These are phyloP conservation scores for Plectosphaerella plurivora DNA, from an alignment of 2,329 filamentous ascomycete species.

Conservation along the genomic window DNA sequence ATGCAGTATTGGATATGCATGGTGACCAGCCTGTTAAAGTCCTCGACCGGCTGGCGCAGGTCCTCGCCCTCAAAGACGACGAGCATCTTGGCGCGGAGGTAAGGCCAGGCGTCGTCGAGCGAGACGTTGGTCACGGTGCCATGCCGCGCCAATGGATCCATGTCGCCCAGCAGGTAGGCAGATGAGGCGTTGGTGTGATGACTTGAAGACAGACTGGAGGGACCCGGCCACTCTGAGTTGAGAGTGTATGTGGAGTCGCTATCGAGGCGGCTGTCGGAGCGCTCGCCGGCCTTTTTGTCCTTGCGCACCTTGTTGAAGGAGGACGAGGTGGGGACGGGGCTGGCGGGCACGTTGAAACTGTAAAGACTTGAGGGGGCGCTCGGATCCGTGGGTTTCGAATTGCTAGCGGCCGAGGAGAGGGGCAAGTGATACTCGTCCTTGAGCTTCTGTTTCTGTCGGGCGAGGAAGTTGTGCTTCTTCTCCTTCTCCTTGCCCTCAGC, in stretches of 20 bases:
- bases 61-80: slow-evolving; percentile 80
- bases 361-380: slow-evolving; percentile 72
- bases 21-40: slow-evolving; percentile 75
- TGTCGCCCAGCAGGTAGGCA: slow-evolving; percentile 43
- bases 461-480: slow-evolving; percentile 76
- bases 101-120: slow-evolving; percentile 76
- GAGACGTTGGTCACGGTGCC: slow-evolving; percentile 59
- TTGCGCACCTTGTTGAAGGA: slow-evolving; percentile 80
- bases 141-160: not conserved
- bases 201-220: slow-evolving; percentile 31
- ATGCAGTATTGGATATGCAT: slow-evolving; percentile 76
- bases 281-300: slow-evolving; percentile 72
- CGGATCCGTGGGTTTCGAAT: slow-evolving; percentile 71
- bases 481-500: slow-evolving; percentile 63
- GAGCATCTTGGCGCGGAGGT: slow-evolving; percentile 70
- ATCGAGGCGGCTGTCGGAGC: slow-evolving; percentile 46
- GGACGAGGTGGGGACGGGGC: slow-evolving; percentile 57
- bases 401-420: slow-evolving; percentile 71
- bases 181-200: slow-evolving; percentile 37
- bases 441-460: slow-evolving; percentile 73
- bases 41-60: slow-evolving; percentile 73
- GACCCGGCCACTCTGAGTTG: slow-evolving; percentile 46
- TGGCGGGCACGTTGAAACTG: slow-evolving; percentile 71
- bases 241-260: slow-evolving; percentile 41
- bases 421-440: slow-evolving; percentile 71